Evolutionary conservation across 805 yeast species (phyloP), one percentile per base, ranked within the genome.

Genomic region (Saccharomyces mikatae): DNA sequence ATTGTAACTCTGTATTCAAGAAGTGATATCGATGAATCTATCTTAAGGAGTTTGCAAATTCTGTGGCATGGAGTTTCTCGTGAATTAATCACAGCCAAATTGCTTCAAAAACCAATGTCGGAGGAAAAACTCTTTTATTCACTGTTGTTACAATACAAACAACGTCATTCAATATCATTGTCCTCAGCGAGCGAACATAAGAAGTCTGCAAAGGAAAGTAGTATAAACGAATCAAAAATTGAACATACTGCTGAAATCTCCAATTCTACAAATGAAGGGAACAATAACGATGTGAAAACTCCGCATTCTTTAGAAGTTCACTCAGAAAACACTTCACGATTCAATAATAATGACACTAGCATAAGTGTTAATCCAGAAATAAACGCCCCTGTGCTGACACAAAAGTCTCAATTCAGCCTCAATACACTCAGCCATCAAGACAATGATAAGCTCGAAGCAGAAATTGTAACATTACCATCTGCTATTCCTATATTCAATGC

Each of bases 61-160:
- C 70, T 89, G 58, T 89, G 94, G 82, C 96, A 87, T 68, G 92
- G 91, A 53, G 85, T 84, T 56, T 73, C 81, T 21, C 79, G 80
- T 54, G 75, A 78, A n/a, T 71, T 75, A 9, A 80, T 89, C 24
- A 71, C 85, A 47, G 66, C 75, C 4, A 78, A 80, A 56, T 71
- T 89, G 50, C 59, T 83, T 53, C 76, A 81, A 22, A 75, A 78
- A 2, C 82, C 76, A 41, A 79, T 81, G 56, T 83, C 83, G 56
- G 79, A 89, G 1, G 96, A 89, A 63, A 89, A 89, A 72, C 79
- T 87, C 58, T 89, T 89, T 65, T 89, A 89, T 70, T 84, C 86
- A 59, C 70, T 89, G 50, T 74, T 89, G 56, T 73, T 85, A 74
- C 82, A 86, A 60, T 89, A 89, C 69, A 77, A 95, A 60, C 85